A percentile compares a stretch with the other conserved stretches of the same genome.
Conservation (phyloP, 352 stramenopile genomes). For the Pythium plurisporium region DNA sequence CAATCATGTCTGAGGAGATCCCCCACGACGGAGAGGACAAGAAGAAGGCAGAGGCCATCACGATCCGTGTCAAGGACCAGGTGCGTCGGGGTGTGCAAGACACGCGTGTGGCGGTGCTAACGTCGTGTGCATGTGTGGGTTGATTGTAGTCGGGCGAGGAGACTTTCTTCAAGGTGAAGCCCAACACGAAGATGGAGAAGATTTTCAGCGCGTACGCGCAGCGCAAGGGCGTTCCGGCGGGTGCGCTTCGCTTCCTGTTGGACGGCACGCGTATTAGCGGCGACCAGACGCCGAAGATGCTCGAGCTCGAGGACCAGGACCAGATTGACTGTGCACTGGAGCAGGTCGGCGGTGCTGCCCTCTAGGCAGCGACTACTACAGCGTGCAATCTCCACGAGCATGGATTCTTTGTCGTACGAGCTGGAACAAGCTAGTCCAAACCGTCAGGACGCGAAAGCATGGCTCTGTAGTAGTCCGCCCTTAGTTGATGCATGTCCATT, state of each 20-base stretch:
- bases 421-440: too few relatives aligned
- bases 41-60: slow-evolving; percentile 86
- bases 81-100: slow-evolving; percentile 20
- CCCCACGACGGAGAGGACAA: slow-evolving; percentile 68
- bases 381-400: neutral
- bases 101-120: too few relatives aligned
- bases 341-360: slow-evolving; percentile 63
- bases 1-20: slow-evolving; percentile 58
- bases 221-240: slow-evolving; percentile 90
- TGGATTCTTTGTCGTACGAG: neutral
- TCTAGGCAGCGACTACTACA: slow-evolving; percentile 24
- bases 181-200: slow-evolving; percentile 98
- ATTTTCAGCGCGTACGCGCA: slow-evolving; percentile 96
- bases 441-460: neutral
- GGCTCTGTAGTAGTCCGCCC: neutral
- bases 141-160: slow-evolving; percentile 88
- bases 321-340: slow-evolving; percentile 97
- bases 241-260: slow-evolving; percentile 93
- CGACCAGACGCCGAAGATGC: slow-evolving; percentile 94
- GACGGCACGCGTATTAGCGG: slow-evolving; percentile 93
- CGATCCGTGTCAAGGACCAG: slow-evolving; percentile 86
- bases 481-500: slow-evolving; percentile 14
- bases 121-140: neutral
- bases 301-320: slow-evolving; percentile 98
- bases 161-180: slow-evolving; percentile 99